Percentiles rank a stretch among this genome's conserved stretches.
Conservation (phyloP, 306 rosid species). For the Vigna hirtella region DNA sequence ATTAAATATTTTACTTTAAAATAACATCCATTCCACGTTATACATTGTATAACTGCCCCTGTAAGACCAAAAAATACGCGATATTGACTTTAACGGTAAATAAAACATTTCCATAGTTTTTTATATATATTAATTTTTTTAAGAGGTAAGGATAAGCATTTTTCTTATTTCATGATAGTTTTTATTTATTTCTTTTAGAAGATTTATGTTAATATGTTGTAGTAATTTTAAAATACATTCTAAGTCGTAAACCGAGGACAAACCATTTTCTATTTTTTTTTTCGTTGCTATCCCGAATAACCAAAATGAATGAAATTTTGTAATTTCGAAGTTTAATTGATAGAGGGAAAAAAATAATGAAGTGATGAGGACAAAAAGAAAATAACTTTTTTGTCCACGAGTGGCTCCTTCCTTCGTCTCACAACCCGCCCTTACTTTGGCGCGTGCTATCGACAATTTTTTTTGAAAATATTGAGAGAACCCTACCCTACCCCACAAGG, state of each 20-base stretch:
- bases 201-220: too few relatives aligned
- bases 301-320: neutral
- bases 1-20: too few relatives aligned
- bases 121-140: too few relatives aligned
- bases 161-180: too few relatives aligned
- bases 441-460: neutral
- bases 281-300: neutral
- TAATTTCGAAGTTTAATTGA: neutral
- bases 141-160: too few relatives aligned
- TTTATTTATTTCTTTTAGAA: too few relatives aligned
- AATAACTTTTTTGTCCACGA: neutral
- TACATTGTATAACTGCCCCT: too few relatives aligned
- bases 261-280: neutral
- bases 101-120: too few relatives aligned
- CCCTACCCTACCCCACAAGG: slow-evolving; percentile 44
- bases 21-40: too few relatives aligned
- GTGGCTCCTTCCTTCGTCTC: neutral
- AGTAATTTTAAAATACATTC: too few relatives aligned
- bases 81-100: too few relatives aligned
- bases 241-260: neutral
- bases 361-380: neutral
- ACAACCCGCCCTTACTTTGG: slow-evolving; percentile 19
- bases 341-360: neutral
- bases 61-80: too few relatives aligned
- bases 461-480: slow-evolving; percentile 34